Conservation (phyloP, 176 grass and related monocot species). For the Musa acuminata region DNA sequence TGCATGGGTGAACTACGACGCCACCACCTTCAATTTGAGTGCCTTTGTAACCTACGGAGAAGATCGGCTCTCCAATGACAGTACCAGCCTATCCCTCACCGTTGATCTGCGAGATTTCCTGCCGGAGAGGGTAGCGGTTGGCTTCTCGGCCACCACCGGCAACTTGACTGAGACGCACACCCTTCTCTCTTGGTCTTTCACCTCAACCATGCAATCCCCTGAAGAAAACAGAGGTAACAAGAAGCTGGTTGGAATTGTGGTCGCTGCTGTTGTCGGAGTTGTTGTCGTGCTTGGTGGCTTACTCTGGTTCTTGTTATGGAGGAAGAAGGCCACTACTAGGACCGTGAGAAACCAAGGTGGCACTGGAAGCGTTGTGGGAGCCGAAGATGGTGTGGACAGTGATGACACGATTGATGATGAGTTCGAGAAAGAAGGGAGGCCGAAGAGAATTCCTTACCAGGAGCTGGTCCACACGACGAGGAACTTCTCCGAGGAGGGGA, state of each 20-base stretch:
- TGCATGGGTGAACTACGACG: slow-evolving; percentile 23
- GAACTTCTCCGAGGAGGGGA: slow-evolving; percentile 40
- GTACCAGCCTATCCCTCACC: neutral
- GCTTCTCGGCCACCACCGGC: slow-evolving; percentile 55
- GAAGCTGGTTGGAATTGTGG: slow-evolving; percentile 4
- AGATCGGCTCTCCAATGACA: neutral
- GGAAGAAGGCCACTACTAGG: too few relatives aligned
- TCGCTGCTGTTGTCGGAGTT: slow-evolving; percentile 13
- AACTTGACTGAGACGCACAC: slow-evolving; percentile 26
- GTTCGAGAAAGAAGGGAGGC: slow-evolving; percentile 50
- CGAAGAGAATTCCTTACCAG: slow-evolving; percentile 38
- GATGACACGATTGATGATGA: slow-evolving; percentile 14
- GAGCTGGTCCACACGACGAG: slow-evolving; percentile 34
- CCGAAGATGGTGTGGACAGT: too few relatives aligned
- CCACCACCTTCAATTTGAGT: neutral
- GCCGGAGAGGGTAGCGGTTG: slow-evolving; percentile 33
- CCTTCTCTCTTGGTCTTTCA: slow-evolving; percentile 67
- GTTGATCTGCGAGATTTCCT: slow-evolving; percentile 30
- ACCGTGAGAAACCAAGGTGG: too few relatives aligned
- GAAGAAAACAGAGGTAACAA: neutral
- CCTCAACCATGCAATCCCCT: slow-evolving; percentile 27
- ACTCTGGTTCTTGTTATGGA: neutral
- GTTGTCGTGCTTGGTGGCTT: neutral
- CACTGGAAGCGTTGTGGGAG: too few relatives aligned
- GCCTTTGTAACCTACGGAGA: slow-evolving; percentile 4